Percentiles rank a stretch among this genome's conserved stretches.
phyloP scores from a whole-genome alignment of 495 filamentous ascomycete genomes.

The Thermochaetoides thermophila region DNA sequence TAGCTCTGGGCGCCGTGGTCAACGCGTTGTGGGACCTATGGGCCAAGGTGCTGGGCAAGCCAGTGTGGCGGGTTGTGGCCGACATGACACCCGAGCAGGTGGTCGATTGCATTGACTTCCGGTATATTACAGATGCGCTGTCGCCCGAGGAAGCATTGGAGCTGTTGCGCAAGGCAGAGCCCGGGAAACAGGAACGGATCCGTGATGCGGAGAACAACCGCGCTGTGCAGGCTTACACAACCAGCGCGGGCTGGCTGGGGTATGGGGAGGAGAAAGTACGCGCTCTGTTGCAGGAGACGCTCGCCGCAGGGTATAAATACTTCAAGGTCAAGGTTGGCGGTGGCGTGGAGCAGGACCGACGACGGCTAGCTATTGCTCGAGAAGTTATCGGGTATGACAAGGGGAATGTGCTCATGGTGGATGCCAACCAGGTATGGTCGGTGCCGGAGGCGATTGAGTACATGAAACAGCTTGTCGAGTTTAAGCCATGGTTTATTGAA shows the following conservation, averaged over 20 bases:
- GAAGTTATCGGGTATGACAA: slow-evolving; percentile 73
- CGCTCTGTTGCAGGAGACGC: slow-evolving; percentile 52
- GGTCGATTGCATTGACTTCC: slow-evolving; percentile 78
- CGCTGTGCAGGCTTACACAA: slow-evolving; percentile 85
- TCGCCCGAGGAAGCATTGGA: slow-evolving; percentile 69
- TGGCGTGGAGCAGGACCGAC: slow-evolving; percentile 52
- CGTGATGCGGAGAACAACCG: slow-evolving; percentile 50
- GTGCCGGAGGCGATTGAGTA: slow-evolving; percentile 82
- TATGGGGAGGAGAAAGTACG: slow-evolving; percentile 79
- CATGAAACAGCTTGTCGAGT: slow-evolving; percentile 70
- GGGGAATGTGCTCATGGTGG: slow-evolving; percentile 85
- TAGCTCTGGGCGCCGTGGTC: slow-evolving; percentile 78
- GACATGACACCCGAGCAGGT: slow-evolving; percentile 83
- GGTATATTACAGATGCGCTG: slow-evolving; percentile 87
- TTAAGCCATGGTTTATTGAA: slow-evolving; percentile 94
- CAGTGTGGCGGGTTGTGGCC: slow-evolving; percentile 78
- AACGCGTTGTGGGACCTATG: slow-evolving; percentile 94
- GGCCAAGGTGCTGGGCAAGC: slow-evolving; percentile 74
- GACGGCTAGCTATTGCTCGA: slow-evolving; percentile 57
- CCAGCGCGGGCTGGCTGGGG: slow-evolving; percentile 86
- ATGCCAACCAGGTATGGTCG: slow-evolving; percentile 91
- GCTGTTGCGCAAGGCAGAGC: slow-evolving; percentile 48
- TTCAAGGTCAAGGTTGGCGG: slow-evolving; percentile 89
- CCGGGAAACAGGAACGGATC: slow-evolving; percentile 50
- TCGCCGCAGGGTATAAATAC: slow-evolving; percentile 62